Conservation (phyloP, 2,329 filamentous ascomycete species). For the Cytospora chrysosperma region DNA sequence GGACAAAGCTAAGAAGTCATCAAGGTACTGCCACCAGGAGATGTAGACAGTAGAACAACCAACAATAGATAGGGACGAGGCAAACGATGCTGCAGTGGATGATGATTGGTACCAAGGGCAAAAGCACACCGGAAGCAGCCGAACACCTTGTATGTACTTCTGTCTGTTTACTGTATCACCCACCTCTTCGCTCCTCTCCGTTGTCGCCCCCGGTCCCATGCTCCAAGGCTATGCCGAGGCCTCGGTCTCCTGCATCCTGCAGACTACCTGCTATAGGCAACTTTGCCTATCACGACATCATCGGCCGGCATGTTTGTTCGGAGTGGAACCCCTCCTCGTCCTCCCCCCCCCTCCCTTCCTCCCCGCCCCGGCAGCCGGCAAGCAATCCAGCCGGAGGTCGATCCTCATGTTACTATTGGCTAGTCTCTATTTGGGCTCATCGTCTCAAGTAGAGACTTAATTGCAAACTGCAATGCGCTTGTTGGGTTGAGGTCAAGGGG, state of each 20-base stretch:
- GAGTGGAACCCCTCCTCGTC: neutral
- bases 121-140: no score
- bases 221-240: neutral
- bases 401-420: neutral
- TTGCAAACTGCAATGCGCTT: no score
- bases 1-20: neutral
- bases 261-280: neutral
- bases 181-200: no score
- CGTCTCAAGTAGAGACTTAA: neutral
- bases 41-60: neutral
- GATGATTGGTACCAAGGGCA: neutral
- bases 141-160: no score
- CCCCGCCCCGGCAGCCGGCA: neutral
- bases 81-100: neutral
- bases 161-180: no score
- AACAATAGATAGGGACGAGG: neutral
- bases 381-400: neutral
- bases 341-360: neutral
- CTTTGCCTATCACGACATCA: neutral
- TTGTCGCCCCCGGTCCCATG: neutral
- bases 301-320: neutral
- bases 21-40: neutral
- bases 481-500: no score
- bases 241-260: neutral
- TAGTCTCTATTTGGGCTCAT: neutral